Evolutionary conservation across 371 early-diverging fungal species (phyloP), one percentile per base, ranked within the genome.

Genomic region (Rhizomucor miehei): DNA sequence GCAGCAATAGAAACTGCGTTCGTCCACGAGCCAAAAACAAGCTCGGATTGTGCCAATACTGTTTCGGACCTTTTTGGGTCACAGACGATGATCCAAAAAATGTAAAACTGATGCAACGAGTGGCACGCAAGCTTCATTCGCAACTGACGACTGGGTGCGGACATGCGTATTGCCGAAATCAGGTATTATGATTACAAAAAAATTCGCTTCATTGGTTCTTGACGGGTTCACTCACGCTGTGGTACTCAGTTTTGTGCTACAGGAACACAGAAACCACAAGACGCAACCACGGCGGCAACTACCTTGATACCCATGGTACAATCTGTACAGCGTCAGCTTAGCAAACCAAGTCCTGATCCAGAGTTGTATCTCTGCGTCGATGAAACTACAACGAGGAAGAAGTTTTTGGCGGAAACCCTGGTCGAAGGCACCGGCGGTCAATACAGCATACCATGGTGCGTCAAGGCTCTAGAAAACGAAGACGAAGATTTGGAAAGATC

Each of bases 1-100:
- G 95, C 57, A 60, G 78, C n/a, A 94, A 94, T 67, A 66, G 63
- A 14, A 85, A 85, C 58, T 94, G 95, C 63, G 65, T 78, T 6
- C 72, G 85, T 23, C 55, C 72, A 44, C 40, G 73, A 45, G 67
- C 79, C 17, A 61, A 54, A 36, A 89, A 89, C 43, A 64, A 71
- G 6, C 62, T 91, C 1, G 75, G 78, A 0, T 62, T 92, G 46
- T 95, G 94, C 57, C 73, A 77, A 21, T 67, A 73, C 40, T 95
- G 94, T 62, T 95, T 89, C 73, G 88, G 86, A 1, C 93, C 91
- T 1, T 91, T 89, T 55, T 95, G 91, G 86, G 71, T 80, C 0
- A 77, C 91, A 12, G 75, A 84, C 21, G 86, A 86, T 47, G 95
- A 95, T 55, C 90, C 89, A 20, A 81, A 73, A 17, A 75, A 90